Conservation (phyloP, 441 rosid species). For the Raphanus hybrid region DNA sequence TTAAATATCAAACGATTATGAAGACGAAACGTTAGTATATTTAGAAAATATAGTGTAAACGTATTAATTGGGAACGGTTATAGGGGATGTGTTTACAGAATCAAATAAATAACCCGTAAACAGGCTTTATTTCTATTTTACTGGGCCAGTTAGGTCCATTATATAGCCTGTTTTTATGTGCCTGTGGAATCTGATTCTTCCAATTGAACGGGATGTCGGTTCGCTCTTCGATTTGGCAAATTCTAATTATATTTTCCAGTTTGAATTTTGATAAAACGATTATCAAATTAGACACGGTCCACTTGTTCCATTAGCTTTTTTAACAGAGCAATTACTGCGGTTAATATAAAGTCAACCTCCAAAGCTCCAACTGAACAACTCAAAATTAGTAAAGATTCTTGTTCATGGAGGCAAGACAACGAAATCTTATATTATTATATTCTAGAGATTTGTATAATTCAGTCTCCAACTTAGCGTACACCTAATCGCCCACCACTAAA, state of each 20-base stretch:
- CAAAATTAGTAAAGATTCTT: conserved; percentile 25
- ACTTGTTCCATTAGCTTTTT: not conserved
- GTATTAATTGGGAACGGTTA: too few species aligned
- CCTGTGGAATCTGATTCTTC: not conserved
- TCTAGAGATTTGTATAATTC: conserved; percentile 19
- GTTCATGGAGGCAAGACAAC: conserved; percentile 24
- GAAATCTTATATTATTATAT: conserved; percentile 9
- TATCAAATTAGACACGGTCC: not conserved
- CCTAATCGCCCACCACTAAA: conserved; percentile 21
- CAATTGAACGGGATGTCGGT: not conserved
- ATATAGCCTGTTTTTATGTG: not conserved
- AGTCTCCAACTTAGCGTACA: conserved; percentile 21
- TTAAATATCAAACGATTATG: too few species aligned
- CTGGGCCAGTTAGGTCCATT: not conserved
- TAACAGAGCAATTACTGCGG: not conserved
- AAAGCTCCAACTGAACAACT: not conserved
- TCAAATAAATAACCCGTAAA: not conserved
- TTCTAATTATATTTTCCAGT: not conserved
- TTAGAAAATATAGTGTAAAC: too few species aligned
- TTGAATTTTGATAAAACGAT: not conserved
- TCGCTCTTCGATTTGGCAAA: not conserved
- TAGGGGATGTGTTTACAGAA: not conserved
- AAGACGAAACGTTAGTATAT: too few species aligned
- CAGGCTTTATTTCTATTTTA: not conserved
- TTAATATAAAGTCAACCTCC: conserved; percentile 21